A percentile compares a stretch with the other conserved stretches of the same genome.
phyloP scores from a whole-genome alignment of 1,284 basidiomycete genomes.

The Stereum hirsutum region DNA sequence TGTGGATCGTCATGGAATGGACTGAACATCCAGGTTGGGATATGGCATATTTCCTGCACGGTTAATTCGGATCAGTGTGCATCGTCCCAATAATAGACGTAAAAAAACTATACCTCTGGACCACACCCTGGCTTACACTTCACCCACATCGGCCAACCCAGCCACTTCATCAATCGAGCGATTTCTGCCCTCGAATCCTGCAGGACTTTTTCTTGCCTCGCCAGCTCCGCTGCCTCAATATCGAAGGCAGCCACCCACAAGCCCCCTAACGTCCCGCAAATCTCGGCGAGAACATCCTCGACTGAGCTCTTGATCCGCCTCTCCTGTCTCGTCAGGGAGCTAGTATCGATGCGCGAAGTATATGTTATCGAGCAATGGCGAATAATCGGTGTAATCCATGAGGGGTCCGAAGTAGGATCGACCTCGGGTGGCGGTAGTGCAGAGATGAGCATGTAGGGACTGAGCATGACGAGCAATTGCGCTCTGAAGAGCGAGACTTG shows the following conservation, averaged over 20 bases:
- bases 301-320: conserved; percentile 22
- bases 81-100: neutral
- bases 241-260: conserved; percentile 33
- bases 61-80: neutral
- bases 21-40: conserved; percentile 34
- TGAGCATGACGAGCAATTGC: conserved; percentile 26
- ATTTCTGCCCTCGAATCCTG: conserved; percentile 21
- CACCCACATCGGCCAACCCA: conserved; percentile 37
- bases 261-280: conserved; percentile 33
- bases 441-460: conserved; percentile 22
- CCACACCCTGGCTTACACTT: conserved; percentile 31
- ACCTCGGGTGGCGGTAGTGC: conserved; percentile 4
- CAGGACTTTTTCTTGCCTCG: conserved; percentile 7
- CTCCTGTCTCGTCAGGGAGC: conserved; percentile 26
- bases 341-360: conserved; percentile 17
- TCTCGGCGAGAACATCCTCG: conserved; percentile 28
- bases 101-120: conserved; percentile 24
- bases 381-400: conserved; percentile 24
- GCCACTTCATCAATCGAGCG: conserved; percentile 28
- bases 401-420: conserved; percentile 6
- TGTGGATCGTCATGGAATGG: neutral
- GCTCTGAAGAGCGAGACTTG: conserved; percentile 13
- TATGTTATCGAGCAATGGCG: conserved; percentile 26
- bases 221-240: conserved; percentile 11
- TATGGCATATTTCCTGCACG: conserved; percentile 33